These are phyloP conservation scores for Apiospora koreana DNA, from an alignment of 2,329 filamentous ascomycete genomes.

Conservation along the genomic window DNA sequence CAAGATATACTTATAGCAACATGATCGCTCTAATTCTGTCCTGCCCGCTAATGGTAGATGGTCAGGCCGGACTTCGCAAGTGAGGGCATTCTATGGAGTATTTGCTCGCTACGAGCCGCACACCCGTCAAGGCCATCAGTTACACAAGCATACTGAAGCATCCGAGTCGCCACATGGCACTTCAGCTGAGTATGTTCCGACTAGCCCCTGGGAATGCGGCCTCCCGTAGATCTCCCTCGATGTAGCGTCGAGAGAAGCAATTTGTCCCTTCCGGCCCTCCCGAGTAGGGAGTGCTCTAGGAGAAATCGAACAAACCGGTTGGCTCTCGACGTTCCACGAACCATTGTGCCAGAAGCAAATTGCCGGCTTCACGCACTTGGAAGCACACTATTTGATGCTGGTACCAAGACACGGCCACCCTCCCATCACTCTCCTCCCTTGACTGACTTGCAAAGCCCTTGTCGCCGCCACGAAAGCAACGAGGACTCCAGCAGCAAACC, in stretches of 20 bases:
- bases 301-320: neutral
- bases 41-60: neutral
- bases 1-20: neutral
- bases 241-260: neutral
- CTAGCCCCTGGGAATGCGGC: neutral
- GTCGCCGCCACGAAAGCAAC: neutral
- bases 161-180: neutral
- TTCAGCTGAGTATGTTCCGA: neutral
- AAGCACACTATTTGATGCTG: neutral
- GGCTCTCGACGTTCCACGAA: neutral
- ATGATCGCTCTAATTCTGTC: neutral
- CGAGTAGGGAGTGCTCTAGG: neutral
- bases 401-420: neutral
- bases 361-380: neutral
- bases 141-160: neutral
- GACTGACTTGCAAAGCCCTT: neutral
- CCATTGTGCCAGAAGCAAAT: neutral
- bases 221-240: neutral
- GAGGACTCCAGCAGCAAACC: neutral
- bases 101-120: neutral
- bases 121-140: neutral
- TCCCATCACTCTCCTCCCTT: neutral
- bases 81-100: neutral
- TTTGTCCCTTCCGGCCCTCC: neutral
- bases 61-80: neutral